Evolutionary conservation across 768 basidiomycete genomes (phyloP), one percentile per base, ranked within the genome.

Genomic region (Melanogaster broomeanus): DNA sequence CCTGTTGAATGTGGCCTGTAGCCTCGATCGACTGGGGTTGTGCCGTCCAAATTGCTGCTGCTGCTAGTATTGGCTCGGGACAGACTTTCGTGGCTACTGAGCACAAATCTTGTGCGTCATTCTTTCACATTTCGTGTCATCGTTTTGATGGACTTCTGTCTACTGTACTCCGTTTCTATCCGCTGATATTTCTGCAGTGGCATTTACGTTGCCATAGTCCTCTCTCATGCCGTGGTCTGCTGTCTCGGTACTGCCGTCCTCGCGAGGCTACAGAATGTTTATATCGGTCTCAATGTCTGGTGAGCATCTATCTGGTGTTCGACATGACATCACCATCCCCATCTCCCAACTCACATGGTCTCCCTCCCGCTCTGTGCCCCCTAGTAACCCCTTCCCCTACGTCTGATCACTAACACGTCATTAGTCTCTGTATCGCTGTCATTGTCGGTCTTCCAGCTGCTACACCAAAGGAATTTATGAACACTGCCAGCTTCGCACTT

Each of bases 261-360:
- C 16, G 89, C 89, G 1, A 75, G 87, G 25, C 60, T 91, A 13
- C 90, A 92, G 63, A 83, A 77, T 18, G 66, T 87, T 8, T 91
- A 87, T 58, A 79, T 90, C 19, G 56, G 80, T n/a, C 72, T 91
- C 37, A 91, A 91, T 61, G 66, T 90, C 24, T 45, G 81, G 84
- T 85, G 64, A 51, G 85, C 72, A 6, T 45, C 37, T 52, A 84
- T 55, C 78, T 88, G 35, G 12, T 13, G 6, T 31, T 31, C n/a
- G n/a, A n/a, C n/a, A n/a, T n/a, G n/a, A n/a, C n/a, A n/a, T n/a
- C n/a, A n/a, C n/a, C n/a, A n/a, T n/a, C n/a, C n/a, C n/a, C n/a
- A n/a, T n/a, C n/a, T n/a, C 25, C 25, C 12, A 31, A 15, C 3
- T 31, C 31, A 3, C 31, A 31, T 13, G 4, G 30, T n/a, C n/a